phyloP scores from a whole-genome alignment of 1,284 basidiomycete species.

The Thelephora terrestris region DNA sequence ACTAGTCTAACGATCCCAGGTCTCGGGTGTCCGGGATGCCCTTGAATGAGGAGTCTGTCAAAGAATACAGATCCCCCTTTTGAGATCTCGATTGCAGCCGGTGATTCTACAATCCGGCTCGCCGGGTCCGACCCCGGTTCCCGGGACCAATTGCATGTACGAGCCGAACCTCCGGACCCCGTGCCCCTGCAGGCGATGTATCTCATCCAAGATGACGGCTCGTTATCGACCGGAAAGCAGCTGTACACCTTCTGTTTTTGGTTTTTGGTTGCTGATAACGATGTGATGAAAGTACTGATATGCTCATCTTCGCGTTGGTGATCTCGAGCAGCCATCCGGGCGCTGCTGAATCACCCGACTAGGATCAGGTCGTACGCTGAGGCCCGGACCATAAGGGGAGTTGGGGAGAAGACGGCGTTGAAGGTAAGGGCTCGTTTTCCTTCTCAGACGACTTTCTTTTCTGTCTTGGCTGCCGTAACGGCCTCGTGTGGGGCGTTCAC shows the following conservation, averaged over 20 bases:
- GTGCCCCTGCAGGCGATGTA: no score
- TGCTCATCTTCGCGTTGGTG: slow-evolving; percentile 1
- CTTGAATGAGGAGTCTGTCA: no score
- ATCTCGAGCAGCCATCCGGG: slow-evolving; percentile 39
- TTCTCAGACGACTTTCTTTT: not conserved
- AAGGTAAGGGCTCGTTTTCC: slow-evolving; percentile 43
- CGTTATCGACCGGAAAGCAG: no score
- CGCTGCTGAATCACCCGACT: slow-evolving; percentile 41
- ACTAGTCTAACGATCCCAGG: no score
- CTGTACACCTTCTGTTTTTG: no score
- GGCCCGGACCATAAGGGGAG: slow-evolving; percentile 51
- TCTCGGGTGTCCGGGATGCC: no score
- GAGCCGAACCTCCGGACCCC: no score
- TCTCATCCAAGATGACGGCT: no score
- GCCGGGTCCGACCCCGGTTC: not conserved
- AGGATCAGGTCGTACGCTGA: slow-evolving; percentile 56
- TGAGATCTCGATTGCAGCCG: no score
- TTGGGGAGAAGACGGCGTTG: slow-evolving; percentile 65
- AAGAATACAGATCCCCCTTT: no score
- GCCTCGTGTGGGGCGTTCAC: not conserved
- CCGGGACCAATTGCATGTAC: no score
- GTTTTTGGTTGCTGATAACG: no score
- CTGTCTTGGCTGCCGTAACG: not conserved
- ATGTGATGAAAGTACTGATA: not conserved
- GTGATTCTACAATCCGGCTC: not conserved